Percentiles rank a stretch among this genome's conserved stretches.
These are phyloP conservation scores for Macadamia integrifolia DNA, from an alignment of 164 flowering plant species.

Conservation along the genomic window DNA sequence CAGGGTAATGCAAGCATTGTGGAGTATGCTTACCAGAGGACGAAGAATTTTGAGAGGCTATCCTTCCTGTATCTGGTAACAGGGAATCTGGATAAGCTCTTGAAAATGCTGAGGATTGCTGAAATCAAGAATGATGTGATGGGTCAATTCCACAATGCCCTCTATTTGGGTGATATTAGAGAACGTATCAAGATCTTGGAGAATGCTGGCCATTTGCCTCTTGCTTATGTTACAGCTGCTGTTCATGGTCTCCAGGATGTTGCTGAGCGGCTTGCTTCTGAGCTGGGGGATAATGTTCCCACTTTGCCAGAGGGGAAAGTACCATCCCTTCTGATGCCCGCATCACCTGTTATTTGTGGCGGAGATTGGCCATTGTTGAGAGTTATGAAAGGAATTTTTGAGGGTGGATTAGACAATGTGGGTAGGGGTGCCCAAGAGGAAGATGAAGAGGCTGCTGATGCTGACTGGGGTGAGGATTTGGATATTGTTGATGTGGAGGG, in stretches of 20 bases:
- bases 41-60: conserved; percentile 40
- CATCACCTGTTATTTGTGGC: conserved; percentile 27
- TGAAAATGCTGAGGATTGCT: conserved; percentile 38
- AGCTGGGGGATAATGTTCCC: conserved; percentile 31
- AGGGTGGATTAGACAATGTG: conserved; percentile 27
- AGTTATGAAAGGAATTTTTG: conserved; percentile 39
- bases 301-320: conserved; percentile 20
- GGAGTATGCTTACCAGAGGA: conserved; percentile 43
- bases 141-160: conserved; percentile 45
- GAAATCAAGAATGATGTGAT: conserved; percentile 36
- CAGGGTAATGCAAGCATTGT: conserved; percentile 41
- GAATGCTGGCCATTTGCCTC: conserved; percentile 34
- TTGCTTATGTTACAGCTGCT: conserved; percentile 37
- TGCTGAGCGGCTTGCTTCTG: conserved; percentile 31
- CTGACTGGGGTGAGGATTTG: conserved; percentile 33
- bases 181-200: conserved; percentile 39
- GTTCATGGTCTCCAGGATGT: conserved; percentile 30
- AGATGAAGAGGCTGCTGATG: conserved; percentile 28
- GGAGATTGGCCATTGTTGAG: conserved; percentile 42
- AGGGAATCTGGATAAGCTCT: conserved; percentile 33
- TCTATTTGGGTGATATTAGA: conserved; percentile 33
- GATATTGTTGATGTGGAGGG: conserved; percentile 26
- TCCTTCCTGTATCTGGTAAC: conserved; percentile 38
- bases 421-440: conserved; percentile 27
- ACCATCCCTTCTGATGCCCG: conserved; percentile 33